Evolutionary conservation across 2,329 filamentous ascomycete genomes (phyloP), one percentile per base, ranked within the genome.

Genomic region (Xylaria sp.): DNA sequence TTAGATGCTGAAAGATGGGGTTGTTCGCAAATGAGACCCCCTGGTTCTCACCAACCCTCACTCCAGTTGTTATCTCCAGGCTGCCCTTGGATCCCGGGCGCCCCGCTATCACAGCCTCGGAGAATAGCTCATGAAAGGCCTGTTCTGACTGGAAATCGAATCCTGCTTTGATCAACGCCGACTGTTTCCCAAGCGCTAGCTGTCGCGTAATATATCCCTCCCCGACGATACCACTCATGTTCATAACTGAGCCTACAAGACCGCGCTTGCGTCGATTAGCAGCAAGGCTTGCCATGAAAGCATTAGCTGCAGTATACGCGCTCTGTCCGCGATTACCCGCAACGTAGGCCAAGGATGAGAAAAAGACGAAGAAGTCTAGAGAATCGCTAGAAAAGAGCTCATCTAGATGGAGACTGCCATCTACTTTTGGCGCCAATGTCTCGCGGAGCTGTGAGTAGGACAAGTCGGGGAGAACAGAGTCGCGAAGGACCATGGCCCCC

Each of bases 401-500:
- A n/a, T 65, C 58, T 6, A 69, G 29, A 27, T 69, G 12, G 9
- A 51, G 32, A 21, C 40, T 69, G 16, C 61, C 62, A 8, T 69
- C 32, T 1, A 69, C 60, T 37, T 69, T 69, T 5, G 66, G 66
- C 13, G n/a, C 21, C n/a, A 50, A 16, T 10, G 21, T 50, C 21
- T 50, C 47, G 5, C 21, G 47, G 2, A 50, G 21, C 47, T 9
- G 21, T 12, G 21, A 25, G 47, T 16, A n/a, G 2, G 47, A 50
- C 4, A 50, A 27, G 3, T 29, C 29, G 1, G 51, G 40, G 10
- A 65, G 16, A n/a, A 47, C 6, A 21, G 60, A 32, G 42, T 63
- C 53, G n/a, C 32, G 47, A 9, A 85, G 75, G 2, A 84, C 78
- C 79, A 84, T 81, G 4, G 83, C 82, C 1, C 78, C 83, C 47